A percentile compares a stretch with the other conserved stretches of the same genome.
Conservation (phyloP, 1,284 basidiomycete species). For the Boletus smithii region DNA sequence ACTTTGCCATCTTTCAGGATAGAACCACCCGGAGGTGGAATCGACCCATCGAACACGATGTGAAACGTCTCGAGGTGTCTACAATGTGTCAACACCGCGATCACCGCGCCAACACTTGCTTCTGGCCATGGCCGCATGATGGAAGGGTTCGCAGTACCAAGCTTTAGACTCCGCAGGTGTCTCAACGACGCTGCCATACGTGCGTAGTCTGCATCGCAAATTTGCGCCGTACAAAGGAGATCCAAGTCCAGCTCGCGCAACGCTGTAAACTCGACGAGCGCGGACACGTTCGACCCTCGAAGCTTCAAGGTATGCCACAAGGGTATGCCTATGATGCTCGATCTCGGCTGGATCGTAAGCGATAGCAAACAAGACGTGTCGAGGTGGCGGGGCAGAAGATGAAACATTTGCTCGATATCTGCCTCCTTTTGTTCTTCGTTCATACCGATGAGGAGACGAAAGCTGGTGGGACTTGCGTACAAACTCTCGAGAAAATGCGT, state of each 20-base stretch:
- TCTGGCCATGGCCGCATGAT: conserved; percentile 2
- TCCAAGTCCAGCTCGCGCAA: conserved; percentile 18
- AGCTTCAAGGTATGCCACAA: neutral
- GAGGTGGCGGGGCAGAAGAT: conserved; percentile 9
- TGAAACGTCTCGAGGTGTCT: conserved; percentile 16
- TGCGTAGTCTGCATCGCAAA: conserved; percentile 9
- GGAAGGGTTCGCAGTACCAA: conserved; percentile 13
- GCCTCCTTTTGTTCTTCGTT: neutral
- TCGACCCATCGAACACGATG: conserved; percentile 16
- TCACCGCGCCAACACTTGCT: conserved; percentile 13
- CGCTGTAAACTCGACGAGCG: conserved; percentile 11
- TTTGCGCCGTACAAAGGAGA: neutral
- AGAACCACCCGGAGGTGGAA: neutral
- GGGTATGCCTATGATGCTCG: neutral
- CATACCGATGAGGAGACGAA: conserved; percentile 8
- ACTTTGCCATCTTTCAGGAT: neutral
- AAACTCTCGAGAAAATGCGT: conserved; percentile 1
- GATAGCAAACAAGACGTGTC: conserved; percentile 9
- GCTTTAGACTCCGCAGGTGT: conserved; percentile 13
- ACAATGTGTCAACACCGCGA: conserved; percentile 13
- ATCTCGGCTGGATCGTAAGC: conserved; percentile 2
- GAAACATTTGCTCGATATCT: conserved; percentile 1
- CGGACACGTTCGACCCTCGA: neutral
- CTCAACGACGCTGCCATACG: conserved; percentile 9
- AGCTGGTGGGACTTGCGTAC: conserved; percentile 10